Base-by-base conservation (phyloP, 2,329 filamentous ascomycete species). In the Exophiala mesophila region DNA sequence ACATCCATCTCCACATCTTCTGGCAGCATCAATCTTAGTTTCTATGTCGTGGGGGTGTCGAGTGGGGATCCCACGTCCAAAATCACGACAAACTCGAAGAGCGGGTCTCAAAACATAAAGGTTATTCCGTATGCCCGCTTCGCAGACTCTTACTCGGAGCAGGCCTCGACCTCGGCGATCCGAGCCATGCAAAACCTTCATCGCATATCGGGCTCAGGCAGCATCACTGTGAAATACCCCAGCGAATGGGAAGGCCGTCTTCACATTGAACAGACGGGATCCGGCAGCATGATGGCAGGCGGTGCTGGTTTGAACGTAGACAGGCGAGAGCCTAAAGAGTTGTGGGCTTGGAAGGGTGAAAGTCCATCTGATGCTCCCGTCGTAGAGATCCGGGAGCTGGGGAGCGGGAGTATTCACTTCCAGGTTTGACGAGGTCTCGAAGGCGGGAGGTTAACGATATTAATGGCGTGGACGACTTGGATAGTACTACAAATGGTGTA, bases 11-110 rank as follows among this genome's bases (percentile, higher is more conserved):
- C 64, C 3, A 69, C 74, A 7, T 52, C 61, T 1, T 62, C 61
- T 35, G 78, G 78, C 19, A 60, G 56, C 8, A 67, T 80, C 30
- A 66, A 62, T 13, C 70, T 74, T 7, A 68, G 63, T 1, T 66
- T 82, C 18, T 59, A 61, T 35, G 36, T 43, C 1, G 37, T 42
- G 10, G 46, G 46, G 3, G 49, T 49, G 8, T 45, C 49, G 13
- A 44, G 43, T 29, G n/a, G 31, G 10, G 43, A 49, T 30, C 23
- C 50, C 3, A 9, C 20, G 10, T 48, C 47, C 18, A 46, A 36
- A 10, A 36, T 50, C 13, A 37, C 44, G 4, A 51, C 47, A 7
- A 36, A 35, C 7, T 34, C 48, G 10, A 26, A 33, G 9, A 26
- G 24, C 4, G 48, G 45, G 3, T 45, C 44, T 38, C 48, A 51